Conservation (phyloP, 495 filamentous ascomycete species). For the Annulohypoxylon maeteangense region DNA sequence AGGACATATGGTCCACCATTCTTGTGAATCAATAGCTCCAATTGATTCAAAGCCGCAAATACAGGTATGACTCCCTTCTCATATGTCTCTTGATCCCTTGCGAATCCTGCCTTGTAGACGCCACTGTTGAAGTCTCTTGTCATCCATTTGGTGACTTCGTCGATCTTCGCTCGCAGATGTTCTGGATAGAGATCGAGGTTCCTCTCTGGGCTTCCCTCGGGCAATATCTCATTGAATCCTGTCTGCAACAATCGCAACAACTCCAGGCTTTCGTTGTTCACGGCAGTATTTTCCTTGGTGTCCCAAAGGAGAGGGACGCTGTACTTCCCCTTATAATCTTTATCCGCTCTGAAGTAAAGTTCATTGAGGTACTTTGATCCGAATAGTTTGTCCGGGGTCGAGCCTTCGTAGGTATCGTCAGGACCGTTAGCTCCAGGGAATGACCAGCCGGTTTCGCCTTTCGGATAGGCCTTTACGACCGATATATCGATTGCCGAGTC, state of each 20-base stretch:
- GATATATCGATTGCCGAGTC: conserved; percentile 74
- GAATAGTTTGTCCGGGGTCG: conserved; percentile 67
- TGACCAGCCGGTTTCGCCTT: conserved; percentile 70
- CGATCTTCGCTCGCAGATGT: conserved; percentile 64
- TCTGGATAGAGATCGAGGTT: conserved; percentile 65
- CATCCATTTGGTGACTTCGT: conserved; percentile 72
- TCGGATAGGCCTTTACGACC: conserved; percentile 52
- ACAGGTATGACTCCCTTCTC: conserved; percentile 66
- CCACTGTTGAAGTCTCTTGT: conserved; percentile 75
- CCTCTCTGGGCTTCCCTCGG: conserved; percentile 58
- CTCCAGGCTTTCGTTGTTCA: conserved; percentile 87
- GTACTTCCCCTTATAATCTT: conserved; percentile 76
- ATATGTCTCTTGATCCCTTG: conserved; percentile 72
- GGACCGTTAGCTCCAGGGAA: conserved; percentile 64
- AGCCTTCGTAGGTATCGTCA: conserved; percentile 67
- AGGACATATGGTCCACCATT: conserved; percentile 69
- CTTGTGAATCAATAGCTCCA: conserved; percentile 67
- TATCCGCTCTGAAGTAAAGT: conserved; percentile 75
- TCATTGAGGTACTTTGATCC: conserved; percentile 69
- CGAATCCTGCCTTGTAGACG: conserved; percentile 77
- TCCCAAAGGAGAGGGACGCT: conserved; percentile 87
- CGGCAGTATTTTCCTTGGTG: conserved; percentile 74
- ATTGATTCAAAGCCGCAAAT: conserved; percentile 71
- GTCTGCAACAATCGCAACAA: conserved; percentile 77
- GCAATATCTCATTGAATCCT: conserved; percentile 76